These are phyloP conservation scores for Aspergillus homomorphus DNA, from an alignment of 495 filamentous ascomycete genomes.

Conservation along the genomic window DNA sequence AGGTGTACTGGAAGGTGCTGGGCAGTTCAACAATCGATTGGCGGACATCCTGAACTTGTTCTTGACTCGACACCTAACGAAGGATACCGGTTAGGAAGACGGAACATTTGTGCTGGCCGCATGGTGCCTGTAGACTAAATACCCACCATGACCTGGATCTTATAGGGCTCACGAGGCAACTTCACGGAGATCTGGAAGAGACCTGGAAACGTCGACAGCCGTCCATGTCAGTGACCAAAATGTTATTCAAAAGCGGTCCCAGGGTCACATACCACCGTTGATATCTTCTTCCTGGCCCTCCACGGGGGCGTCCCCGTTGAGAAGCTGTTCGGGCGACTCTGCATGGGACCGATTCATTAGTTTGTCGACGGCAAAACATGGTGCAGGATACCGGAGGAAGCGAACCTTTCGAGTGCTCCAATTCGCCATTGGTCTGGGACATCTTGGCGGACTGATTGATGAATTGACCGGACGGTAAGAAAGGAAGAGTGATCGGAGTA, in stretches of 20 bases:
- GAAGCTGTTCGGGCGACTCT: conserved; percentile 39
- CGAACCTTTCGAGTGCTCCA: conserved; percentile 45
- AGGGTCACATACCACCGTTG: conserved; percentile 35
- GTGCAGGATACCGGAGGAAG: conserved; percentile 8
- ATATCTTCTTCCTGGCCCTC: conserved; percentile 39
- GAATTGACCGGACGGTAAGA: conserved; percentile 16
- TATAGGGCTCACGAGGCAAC: conserved; percentile 74
- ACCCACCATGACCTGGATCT: conserved; percentile 79
- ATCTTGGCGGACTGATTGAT: conserved; percentile 30
- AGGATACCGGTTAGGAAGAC: conserved; percentile 17
- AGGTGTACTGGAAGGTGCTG: conserved; percentile 93
- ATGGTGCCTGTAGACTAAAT: conserved; percentile 10
- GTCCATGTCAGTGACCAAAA: neutral
- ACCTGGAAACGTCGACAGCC: conserved; percentile 28
- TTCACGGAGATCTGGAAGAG: conserved; percentile 80
- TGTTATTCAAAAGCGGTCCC: neutral
- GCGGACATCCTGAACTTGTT: conserved; percentile 95
- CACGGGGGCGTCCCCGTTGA: conserved; percentile 35
- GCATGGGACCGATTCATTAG: conserved; percentile 23
- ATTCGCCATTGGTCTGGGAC: conserved; percentile 43
- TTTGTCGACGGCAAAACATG: neutral
- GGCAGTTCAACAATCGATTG: conserved; percentile 94
- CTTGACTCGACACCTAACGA: conserved; percentile 78
- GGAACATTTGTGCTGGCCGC: neutral
- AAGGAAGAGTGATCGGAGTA: conserved; percentile 17